These are phyloP conservation scores for Naganishia antarctica DNA, from an alignment of 768 basidiomycete genomes.

Conservation along the genomic window DNA sequence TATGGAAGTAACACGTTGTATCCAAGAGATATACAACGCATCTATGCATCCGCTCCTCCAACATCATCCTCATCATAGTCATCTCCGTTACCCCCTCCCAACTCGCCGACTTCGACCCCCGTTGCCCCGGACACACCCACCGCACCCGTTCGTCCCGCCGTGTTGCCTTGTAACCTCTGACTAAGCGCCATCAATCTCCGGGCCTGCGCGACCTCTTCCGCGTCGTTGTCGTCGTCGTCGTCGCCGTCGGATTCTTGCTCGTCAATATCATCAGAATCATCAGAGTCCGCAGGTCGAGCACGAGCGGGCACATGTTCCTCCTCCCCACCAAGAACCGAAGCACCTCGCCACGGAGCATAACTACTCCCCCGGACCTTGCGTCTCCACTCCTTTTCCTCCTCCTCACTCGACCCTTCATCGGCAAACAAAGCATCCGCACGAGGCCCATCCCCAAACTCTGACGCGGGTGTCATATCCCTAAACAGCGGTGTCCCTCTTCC, in stretches of 20 bases:
- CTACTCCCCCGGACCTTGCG: slow-evolving; percentile 35
- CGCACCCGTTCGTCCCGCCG: slow-evolving; percentile 39
- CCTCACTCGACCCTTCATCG: slow-evolving; percentile 40
- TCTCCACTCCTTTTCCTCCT: slow-evolving; percentile 42
- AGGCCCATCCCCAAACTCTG: slow-evolving; percentile 13
- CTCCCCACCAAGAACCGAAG: slow-evolving; percentile 3
- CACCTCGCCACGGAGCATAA: slow-evolving; percentile 29
- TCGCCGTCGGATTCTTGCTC: slow-evolving; percentile 22
- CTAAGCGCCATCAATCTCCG: slow-evolving; percentile 38
- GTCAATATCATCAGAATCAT: slow-evolving; percentile 15
- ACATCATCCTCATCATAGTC: slow-evolving; percentile 25
- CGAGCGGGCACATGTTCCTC: background rate
- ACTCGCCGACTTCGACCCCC: slow-evolving; percentile 42
- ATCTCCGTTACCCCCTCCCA: slow-evolving; percentile 26
- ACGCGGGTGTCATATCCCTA: slow-evolving; percentile 28
- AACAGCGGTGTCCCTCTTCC: slow-evolving; percentile 34
- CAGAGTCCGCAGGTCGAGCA: slow-evolving; percentile 10
- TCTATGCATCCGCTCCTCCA: slow-evolving; percentile 20
- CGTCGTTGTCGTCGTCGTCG: slow-evolving; percentile 29
- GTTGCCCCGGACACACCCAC: slow-evolving; percentile 34
- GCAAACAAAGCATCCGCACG: slow-evolving; percentile 28
- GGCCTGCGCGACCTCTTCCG: slow-evolving; percentile 42
- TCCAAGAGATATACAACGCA: background rate
- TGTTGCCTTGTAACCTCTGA: slow-evolving; percentile 40
- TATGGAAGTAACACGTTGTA: slow-evolving; percentile 30